Evolutionary conservation across 495 filamentous ascomycete species (phyloP), one percentile per base, ranked within the genome.

Genomic region (Penicillium taxi): DNA sequence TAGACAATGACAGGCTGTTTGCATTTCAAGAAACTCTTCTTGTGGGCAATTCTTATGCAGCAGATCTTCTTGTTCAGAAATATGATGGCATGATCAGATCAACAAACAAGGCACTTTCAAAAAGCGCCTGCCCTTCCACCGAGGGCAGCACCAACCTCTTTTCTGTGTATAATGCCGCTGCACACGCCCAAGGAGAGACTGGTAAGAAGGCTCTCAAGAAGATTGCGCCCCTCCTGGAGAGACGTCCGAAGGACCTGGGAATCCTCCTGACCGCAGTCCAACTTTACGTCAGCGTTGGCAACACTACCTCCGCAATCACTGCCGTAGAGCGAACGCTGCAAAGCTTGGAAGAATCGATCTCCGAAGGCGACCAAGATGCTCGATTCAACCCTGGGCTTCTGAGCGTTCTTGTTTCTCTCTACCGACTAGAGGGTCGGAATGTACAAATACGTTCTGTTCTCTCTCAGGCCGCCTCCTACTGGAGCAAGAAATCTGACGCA

Each of bases 341-440:
- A 41, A 73, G 71, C 12, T 71, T 94, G n/a, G 84, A 90, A 45
- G 60, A 73, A 22, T 78, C 78, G 8, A 70, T 68, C 6, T 74
- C 78, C 9, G 56, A 77, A 35, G 55, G 71, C 18, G 75, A 86
- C 42, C 68, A 75, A 33, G 72, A 78, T 20, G 77, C 82, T 20
- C 83, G 86, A 19, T 93, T 79, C 55, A 79, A 86, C 21, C 91
- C 93, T 0, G 93, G 93, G 17, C 67, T 99, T 0, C 72, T 95
- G 11, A 84, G 82, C n/a, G 68, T 86, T 2, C 69, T 87, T 4
- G 79, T 95, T 9, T 80, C 84, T 2, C 67, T 99, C 1, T 94
- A 95, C 60, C 74, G 75, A 41, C 64, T 68, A 2, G 83, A 93
- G 58, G 80, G 81, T 36, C 85, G 88, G n/a, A 84, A 78, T 39